These are phyloP conservation scores for Penicillium sp. DNA, from an alignment of 2,329 filamentous ascomycete species.

Conservation along the genomic window DNA sequence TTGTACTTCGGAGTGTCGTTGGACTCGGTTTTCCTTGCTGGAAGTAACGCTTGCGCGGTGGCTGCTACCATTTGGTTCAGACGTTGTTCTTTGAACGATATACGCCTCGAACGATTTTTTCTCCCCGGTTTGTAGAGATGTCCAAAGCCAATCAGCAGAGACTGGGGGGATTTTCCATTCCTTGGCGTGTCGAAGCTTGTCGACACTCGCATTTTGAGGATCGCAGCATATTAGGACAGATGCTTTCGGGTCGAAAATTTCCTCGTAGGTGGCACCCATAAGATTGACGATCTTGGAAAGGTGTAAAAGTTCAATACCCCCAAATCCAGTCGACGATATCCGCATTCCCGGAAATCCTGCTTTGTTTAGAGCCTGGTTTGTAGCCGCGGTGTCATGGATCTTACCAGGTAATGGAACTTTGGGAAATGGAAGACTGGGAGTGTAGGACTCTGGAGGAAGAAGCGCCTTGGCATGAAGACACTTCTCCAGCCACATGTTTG, in stretches of 20 bases:
- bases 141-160: slow-evolving; percentile 74
- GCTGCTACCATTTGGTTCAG: slow-evolving; percentile 20
- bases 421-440: slow-evolving; percentile 71
- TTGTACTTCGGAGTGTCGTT: slow-evolving; percentile 3
- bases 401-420: slow-evolving; percentile 58
- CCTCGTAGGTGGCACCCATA: slow-evolving; percentile 74
- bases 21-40: slow-evolving; percentile 15
- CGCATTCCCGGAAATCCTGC: slow-evolving; percentile 61
- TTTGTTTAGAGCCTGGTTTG: neutral
- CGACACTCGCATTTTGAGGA: slow-evolving; percentile 49
- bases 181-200: slow-evolving; percentile 73
- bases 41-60: slow-evolving; percentile 19
- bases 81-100: slow-evolving; percentile 27
- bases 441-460: slow-evolving; percentile 61
- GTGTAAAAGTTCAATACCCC: slow-evolving; percentile 77
- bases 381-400: slow-evolving; percentile 2
- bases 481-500: slow-evolving; percentile 88
- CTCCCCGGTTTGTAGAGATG: slow-evolving; percentile 57
- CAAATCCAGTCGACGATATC: slow-evolving; percentile 77
- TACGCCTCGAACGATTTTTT: slow-evolving; percentile 48
- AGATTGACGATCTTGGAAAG: slow-evolving; percentile 69
- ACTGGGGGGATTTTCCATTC: slow-evolving; percentile 77
- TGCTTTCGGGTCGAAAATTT: slow-evolving; percentile 64
- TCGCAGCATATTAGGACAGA: slow-evolving; percentile 70
- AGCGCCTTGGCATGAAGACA: slow-evolving; percentile 73